phyloP scores from a whole-genome alignment of 768 basidiomycete genomes.

The Mycena floridula region DNA sequence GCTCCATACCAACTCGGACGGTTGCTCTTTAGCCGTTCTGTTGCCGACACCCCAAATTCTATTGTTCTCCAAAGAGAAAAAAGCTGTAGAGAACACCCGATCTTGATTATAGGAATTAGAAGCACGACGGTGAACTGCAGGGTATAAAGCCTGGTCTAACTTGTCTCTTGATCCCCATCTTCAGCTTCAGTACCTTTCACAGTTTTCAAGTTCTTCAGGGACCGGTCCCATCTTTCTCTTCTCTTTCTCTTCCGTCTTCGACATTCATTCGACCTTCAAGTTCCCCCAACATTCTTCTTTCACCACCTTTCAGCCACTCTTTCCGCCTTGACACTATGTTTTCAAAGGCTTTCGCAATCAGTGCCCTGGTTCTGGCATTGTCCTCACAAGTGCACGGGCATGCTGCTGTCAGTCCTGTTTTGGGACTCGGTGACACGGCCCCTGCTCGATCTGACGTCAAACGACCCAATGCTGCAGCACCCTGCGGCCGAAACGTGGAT shows the following conservation, averaged over 20 bases:
- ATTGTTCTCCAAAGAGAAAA: too few relatives aligned
- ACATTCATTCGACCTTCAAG: too few relatives aligned
- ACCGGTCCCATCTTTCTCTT: background rate
- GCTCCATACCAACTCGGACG: too few relatives aligned
- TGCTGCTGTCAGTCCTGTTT: constrained; percentile 20
- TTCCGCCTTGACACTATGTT: constrained; percentile 1
- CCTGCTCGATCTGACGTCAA: constrained; percentile 1
- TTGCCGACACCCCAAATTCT: too few relatives aligned
- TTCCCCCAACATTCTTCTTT: background rate
- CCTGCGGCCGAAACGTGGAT: background rate
- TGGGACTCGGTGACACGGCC: constrained; percentile 6
- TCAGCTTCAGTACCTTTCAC: background rate
- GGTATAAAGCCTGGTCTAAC: background rate
- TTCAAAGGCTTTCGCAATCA: background rate
- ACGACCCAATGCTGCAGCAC: background rate
- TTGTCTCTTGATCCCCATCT: background rate
- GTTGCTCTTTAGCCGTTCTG: too few relatives aligned
- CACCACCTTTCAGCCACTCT: background rate
- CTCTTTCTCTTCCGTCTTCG: background rate
- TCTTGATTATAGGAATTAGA: too few relatives aligned
- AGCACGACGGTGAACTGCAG: too few relatives aligned
- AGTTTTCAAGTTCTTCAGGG: background rate
- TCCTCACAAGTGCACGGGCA: constrained; percentile 22
- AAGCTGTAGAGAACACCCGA: too few relatives aligned
- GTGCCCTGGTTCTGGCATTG: constrained; percentile 3